Evolutionary conservation across 2,329 filamentous ascomycete species (phyloP).

Genomic region (Epichloe gansuensis): DNA sequence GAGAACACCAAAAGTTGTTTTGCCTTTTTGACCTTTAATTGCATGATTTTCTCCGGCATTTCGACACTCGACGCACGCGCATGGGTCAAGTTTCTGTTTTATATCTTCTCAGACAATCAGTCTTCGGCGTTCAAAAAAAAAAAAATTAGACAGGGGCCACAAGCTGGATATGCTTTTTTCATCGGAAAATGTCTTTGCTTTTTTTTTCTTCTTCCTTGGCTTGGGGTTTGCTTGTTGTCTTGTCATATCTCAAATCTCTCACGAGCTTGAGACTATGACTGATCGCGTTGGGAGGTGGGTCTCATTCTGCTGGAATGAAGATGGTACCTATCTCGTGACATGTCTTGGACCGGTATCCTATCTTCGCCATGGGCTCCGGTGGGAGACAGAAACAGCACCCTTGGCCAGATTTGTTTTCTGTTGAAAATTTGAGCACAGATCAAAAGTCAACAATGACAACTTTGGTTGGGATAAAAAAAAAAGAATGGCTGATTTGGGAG

Average conservation of each 20-base stretch:
- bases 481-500: not conserved
- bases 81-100: constrained; percentile 5
- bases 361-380: not conserved
- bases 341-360: constrained; percentile 16
- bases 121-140: constrained; percentile 19
- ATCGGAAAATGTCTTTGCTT: not conserved
- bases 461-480: not conserved
- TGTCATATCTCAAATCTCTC: constrained; percentile 8
- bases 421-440: not conserved
- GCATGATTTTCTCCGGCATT: not conserved
- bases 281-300: not conserved
- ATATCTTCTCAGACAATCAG: constrained; percentile 8
- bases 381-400: not conserved
- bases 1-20: constrained; percentile 15
- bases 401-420: not conserved
- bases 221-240: constrained; percentile 4
- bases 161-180: constrained; percentile 10
- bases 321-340: constrained; percentile 14
- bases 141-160: constrained; percentile 19
- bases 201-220: constrained; percentile 3
- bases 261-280: not conserved
- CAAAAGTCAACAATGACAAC: not conserved
- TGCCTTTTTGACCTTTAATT: not conserved
- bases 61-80: constrained; percentile 4
- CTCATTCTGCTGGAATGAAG: constrained; percentile 16